Percentiles rank a stretch among this genome's conserved stretches.
These are phyloP conservation scores for Ceraceosorus guamensis DNA, from an alignment of 1,284 basidiomycete species.

Conservation along the genomic window DNA sequence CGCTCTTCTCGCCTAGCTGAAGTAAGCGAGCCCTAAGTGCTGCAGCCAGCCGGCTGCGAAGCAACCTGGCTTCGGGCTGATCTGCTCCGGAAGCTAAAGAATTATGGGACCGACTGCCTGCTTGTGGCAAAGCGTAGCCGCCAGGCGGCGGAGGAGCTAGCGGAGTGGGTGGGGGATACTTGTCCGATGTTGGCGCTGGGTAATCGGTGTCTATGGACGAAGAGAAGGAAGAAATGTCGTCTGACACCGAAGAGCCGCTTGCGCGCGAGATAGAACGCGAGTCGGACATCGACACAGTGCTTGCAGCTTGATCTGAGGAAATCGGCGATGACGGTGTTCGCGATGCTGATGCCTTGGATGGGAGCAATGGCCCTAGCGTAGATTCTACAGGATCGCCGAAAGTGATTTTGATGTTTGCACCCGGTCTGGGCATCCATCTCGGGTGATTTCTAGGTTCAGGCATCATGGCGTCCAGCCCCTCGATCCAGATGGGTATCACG, in stretches of 20 bases:
- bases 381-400: constrained; percentile 36
- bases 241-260: background rate
- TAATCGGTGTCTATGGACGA: background rate
- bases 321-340: background rate
- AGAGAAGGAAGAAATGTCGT: too few relatives aligned
- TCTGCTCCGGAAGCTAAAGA: constrained; percentile 6
- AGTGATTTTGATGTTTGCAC: constrained; percentile 28
- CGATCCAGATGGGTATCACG: constrained; percentile 91
- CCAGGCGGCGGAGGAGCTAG: background rate
- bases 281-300: background rate
- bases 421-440: constrained; percentile 31
- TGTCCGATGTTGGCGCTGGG: background rate
- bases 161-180: background rate
- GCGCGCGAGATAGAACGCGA: background rate
- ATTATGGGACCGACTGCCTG: background rate
- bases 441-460: constrained; percentile 38
- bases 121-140: constrained; percentile 3
- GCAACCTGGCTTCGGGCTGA: constrained; percentile 1
- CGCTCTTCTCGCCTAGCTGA: constrained; percentile 5
- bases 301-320: background rate
- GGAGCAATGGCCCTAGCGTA: constrained; percentile 13
- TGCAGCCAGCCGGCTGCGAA: constrained; percentile 16
- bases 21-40: constrained; percentile 12
- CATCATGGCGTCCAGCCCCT: constrained; percentile 53
- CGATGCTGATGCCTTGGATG: background rate